Evolutionary conservation across 1,284 basidiomycete species (phyloP), one percentile per base, ranked within the genome.

Genomic region (Sanghuangporus baumii): DNA sequence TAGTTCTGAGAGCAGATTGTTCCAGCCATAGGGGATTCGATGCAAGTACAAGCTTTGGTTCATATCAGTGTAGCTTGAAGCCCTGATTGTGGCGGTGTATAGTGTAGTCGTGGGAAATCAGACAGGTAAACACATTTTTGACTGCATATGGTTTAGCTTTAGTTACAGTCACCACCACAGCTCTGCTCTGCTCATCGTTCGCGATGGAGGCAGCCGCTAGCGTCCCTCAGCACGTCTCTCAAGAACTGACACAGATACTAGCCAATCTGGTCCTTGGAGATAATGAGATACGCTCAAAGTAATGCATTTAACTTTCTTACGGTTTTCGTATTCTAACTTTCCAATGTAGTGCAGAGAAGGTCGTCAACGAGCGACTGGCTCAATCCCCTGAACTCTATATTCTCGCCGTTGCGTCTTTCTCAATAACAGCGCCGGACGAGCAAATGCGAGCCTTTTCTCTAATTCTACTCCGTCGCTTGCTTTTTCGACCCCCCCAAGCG

Each of bases 381-480:
- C 85, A 87, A 68, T 86, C 86, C 1, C 89, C 89, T 5, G 89
- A 91, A 76, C 78, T 88, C 7, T 90, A 91, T 67, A 73, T 92
- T 14, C 80, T 91, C 34, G 90, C 88, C 0, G 75, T 91, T 40
- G 83, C 87, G 1, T 87, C 91, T 73, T 90, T 90, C 66, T 84
- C 89, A 11, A 83, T 87, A 16, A 78, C 80, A 37, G 85, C 88
- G 40, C 86, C 89, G 68, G 87, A 86, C 0, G 87, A 89, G 36
- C 66, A 89, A 87, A 91, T 91, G 89, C 84, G 89, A 43, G 88
- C 89, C 0, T 92, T 92, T 72, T 89, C 89, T 1, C 78, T 91
- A 38, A 88, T 92, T 12, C 82, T 92, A 26, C 81, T 91, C 37
- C 81, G 89, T 7, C 82, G 89, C 7, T 79, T 92, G 4, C 81